Base-by-base conservation (phyloP, 2,329 filamentous ascomycete genomes). In the Diaporthe sp. region DNA sequence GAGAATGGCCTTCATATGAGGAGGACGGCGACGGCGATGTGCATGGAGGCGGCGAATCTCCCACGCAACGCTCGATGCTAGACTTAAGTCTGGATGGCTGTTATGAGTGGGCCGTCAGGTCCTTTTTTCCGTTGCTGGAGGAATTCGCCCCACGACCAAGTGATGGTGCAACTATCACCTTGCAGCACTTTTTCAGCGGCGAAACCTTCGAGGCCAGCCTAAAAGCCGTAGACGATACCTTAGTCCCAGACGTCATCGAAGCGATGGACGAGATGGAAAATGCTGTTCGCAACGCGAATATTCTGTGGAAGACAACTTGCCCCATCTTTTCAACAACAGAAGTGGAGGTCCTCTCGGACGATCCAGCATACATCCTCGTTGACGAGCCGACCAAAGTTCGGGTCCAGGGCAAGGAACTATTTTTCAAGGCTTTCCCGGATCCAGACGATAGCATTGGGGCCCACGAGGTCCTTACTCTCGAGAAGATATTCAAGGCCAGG, bases 181-280 rank as follows among this genome's bases (percentile, higher is more conserved):
- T 57, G n/a, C 67, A 71, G 4, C 34, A 58, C 49, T 71, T 71
- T 31, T 57, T 71, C 67, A 71, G 34, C 34, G 51, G 67, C 37
- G 67, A 71, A 34, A 8, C 8, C 37, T 71, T 71, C 9, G 49
- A 71, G 8, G n/a, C 51, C 49, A 31, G 39, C 67, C n/a, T 71
- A 17, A 57, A 44, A 44, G 67, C 67, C 37, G 13, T 71, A 15
- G 34, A 71, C 37, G 37, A 71, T 15, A 44, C n/a, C 67, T 47
- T 71, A n/a, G 3, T 57, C 15, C 49, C 67, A 42, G 51, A 51
- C 34, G 17, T 3, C 51, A 44, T 71, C n/a, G 37, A 57, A 25
- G 10, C 34, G 34, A 58, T 28, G 49, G 51, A 57, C 37, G 34
- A 71, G 3, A 71, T 44, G 49, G 67, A 57, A 37, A 42, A 28